Conservation (phyloP, 148 eudicot genomes). For the Vaccinium darrowii region DNA sequence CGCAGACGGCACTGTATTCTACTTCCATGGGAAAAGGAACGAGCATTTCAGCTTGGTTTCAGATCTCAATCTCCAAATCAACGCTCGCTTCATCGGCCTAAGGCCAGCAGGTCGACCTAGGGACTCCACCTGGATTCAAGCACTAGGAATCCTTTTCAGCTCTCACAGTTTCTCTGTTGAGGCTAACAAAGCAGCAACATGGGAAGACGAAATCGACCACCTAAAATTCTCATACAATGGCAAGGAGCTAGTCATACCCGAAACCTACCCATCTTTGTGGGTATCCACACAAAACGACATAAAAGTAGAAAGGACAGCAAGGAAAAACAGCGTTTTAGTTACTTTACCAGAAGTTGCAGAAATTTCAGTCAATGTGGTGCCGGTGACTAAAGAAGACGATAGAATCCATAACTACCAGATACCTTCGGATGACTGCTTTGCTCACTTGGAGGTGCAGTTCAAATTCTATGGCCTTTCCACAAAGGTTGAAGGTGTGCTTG, state of each 20-base stretch:
- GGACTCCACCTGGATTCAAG: constrained; percentile 30
- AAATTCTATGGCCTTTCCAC: constrained; percentile 44
- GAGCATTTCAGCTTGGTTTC: constrained; percentile 25
- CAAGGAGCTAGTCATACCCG: constrained; percentile 4
- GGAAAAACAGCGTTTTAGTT: constrained; percentile 24
- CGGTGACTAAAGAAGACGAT: constrained; percentile 25
- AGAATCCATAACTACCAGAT: constrained; percentile 34
- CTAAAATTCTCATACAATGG: constrained; percentile 26
- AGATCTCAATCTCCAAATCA: constrained; percentile 22
- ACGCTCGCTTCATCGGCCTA: constrained; percentile 23
- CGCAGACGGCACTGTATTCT: constrained; percentile 26
- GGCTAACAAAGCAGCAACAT: constrained; percentile 28
- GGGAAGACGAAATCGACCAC: constrained; percentile 33
- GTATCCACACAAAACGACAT: constrained; percentile 19
- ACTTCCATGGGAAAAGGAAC: constrained; percentile 29
- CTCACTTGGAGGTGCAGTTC: constrained; percentile 64
- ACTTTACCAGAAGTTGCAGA: constrained; percentile 18
- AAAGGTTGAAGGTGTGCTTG: constrained; percentile 59
- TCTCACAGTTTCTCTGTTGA: constrained; percentile 28
- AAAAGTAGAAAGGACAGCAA: constrained; percentile 26
- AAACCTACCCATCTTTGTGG: constrained; percentile 26
- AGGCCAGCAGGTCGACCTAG: constrained; percentile 19
- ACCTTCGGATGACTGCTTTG: constrained; percentile 59
- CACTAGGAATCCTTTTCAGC: constrained; percentile 24
- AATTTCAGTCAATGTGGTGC: constrained; percentile 27